Percentiles rank a stretch among this genome's conserved stretches.
Conservation (phyloP, 805 yeast species). For the Candida quercuum region DNA sequence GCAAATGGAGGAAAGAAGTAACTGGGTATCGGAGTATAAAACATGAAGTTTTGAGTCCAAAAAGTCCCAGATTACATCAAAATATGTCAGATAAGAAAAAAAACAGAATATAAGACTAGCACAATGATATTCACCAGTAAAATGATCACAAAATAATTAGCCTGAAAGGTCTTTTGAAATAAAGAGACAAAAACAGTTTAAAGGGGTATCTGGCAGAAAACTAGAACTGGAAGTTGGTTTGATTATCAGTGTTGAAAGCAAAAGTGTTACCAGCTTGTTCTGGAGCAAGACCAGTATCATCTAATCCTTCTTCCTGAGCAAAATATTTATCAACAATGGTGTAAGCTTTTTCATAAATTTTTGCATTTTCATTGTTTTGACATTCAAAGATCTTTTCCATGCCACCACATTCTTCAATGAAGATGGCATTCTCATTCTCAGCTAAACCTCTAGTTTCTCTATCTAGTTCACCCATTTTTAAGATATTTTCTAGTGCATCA, state of each 20-base stretch:
- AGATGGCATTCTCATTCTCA: conserved; percentile 83
- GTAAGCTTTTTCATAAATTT: conserved; percentile 87
- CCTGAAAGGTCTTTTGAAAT: too few species aligned
- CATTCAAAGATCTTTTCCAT: conserved; percentile 93
- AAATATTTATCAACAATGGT: conserved; percentile 87
- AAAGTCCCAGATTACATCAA: too few species aligned
- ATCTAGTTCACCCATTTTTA: conserved; percentile 91
- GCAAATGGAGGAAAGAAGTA: not conserved
- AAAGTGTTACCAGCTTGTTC: conserved; percentile 77
- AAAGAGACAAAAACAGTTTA: too few species aligned
- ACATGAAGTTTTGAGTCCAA: too few species aligned
- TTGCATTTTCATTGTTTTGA: conserved; percentile 88
- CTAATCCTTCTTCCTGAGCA: conserved; percentile 69
- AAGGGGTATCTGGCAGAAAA: too few species aligned
- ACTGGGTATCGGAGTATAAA: not conserved
- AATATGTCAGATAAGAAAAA: too few species aligned
- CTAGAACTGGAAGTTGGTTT: conserved; percentile 26
- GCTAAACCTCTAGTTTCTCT: conserved; percentile 66
- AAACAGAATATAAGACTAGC: too few species aligned
- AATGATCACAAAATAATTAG: too few species aligned
- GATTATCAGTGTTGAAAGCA: conserved; percentile 74
- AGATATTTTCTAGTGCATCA: conserved; percentile 90
- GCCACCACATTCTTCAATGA: conserved; percentile 97
- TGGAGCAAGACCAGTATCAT: conserved; percentile 76
- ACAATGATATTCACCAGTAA: too few species aligned